Evolutionary conservation across 139 green algal species (phyloP), one percentile per base, ranked within the genome.

Genomic region (Limnomonas spitsbergensis): DNA sequence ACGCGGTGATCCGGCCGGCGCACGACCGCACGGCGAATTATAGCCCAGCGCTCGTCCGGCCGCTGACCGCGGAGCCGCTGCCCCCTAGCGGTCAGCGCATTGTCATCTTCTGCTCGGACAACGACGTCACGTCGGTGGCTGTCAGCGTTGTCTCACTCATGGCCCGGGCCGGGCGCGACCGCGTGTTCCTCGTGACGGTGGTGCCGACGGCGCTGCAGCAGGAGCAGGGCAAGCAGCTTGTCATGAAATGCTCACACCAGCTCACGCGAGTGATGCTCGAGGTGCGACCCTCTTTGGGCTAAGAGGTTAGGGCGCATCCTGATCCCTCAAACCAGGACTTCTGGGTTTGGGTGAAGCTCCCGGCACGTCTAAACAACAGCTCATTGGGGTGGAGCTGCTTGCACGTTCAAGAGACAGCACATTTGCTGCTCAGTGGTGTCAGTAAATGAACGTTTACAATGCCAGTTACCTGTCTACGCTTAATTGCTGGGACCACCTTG

Each of bases 41-140:
- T n/a, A 61, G 20, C n/a, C n/a, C n/a, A n/a, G n/a, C n/a, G n/a
- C n/a, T n/a, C n/a, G 32, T 7, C 6, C 34, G 9, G 31, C 20
- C 78, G 71, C 75, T 36, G 61, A 69, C 20, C 35, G 6, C 20
- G 35, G 4, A 4, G 9, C 4, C 34, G 20, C 7, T 4, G 40
- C 4, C 32, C 20, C 4, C 56, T 69, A 3, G 4, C 6, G 80
- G 80, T 31, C 72, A 78, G 38, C 66, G 74, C 14, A 69, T 84
- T 6, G 42, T 84, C 38, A 20, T 84, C 40, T 84, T 76, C 75
- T 52, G 36, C 2, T 72, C 79, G 0, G 34, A 73, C 29, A 84
- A 84, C 52, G 80, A 81, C 0, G 79, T 84, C n/a, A 75, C 80
- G 4, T 66, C 75, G 29, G 47, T 81, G 80, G 80, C 80, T 27